These are phyloP conservation scores for Hypomontagnella submonticulosa DNA, from an alignment of 495 filamentous ascomycete genomes.

Conservation along the genomic window DNA sequence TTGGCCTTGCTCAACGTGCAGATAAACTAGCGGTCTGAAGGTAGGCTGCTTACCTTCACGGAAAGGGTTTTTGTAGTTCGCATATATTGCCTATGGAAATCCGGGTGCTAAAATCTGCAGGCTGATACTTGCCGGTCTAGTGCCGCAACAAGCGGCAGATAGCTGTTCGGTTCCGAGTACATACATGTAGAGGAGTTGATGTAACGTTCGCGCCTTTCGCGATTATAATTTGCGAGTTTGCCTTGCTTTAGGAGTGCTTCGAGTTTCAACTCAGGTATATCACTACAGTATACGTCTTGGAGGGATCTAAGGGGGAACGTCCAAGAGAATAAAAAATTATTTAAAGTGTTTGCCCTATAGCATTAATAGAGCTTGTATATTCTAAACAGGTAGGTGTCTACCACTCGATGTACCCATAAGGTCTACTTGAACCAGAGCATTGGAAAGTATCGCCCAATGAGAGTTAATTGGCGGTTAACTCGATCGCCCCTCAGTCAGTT, in stretches of 20 bases:
- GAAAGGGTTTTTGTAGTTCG: slow-evolving; percentile 10
- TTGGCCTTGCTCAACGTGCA: slow-evolving; percentile 21
- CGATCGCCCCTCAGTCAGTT: slow-evolving; percentile 16
- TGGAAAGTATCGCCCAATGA: slow-evolving; percentile 38
- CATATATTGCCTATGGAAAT: slow-evolving; percentile 17
- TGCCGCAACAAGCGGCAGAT: slow-evolving; percentile 28
- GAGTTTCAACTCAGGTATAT: neutral
- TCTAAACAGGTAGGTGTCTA: slow-evolving; percentile 36
- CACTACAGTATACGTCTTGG: neutral
- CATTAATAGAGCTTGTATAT: slow-evolving; percentile 30
- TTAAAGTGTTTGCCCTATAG: slow-evolving; percentile 3
- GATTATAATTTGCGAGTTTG: slow-evolving; percentile 23
- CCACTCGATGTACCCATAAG: neutral
- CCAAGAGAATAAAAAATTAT: neutral
- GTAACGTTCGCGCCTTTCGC: slow-evolving; percentile 25
- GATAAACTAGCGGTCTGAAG: slow-evolving; percentile 43
- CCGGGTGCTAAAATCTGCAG: slow-evolving; percentile 39
- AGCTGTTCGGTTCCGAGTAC: slow-evolving; percentile 26
- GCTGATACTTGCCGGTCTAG: slow-evolving; percentile 32
- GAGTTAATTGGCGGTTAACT: slow-evolving; percentile 18
- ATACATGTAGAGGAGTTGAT: slow-evolving; percentile 22
- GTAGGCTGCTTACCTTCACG: slow-evolving; percentile 24
- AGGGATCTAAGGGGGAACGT: slow-evolving; percentile 12
- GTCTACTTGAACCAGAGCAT: slow-evolving; percentile 27
- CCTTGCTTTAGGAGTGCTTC: neutral